A percentile compares a stretch with the other conserved stretches of the same genome.
Conservation (phyloP, 345 rosid genomes). For the Eucalyptus pauciflora region DNA sequence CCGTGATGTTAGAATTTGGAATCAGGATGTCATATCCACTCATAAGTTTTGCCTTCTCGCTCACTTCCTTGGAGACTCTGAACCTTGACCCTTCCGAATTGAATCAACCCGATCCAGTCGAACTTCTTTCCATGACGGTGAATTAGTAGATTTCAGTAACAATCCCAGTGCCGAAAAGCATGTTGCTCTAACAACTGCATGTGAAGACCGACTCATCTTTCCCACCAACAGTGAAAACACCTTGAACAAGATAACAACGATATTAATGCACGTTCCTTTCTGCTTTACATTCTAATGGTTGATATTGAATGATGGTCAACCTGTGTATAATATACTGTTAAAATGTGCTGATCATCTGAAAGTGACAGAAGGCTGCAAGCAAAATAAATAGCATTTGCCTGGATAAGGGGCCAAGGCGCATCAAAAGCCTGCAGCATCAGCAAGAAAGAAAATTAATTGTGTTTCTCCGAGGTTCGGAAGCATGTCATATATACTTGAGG, state of each 20-base stretch:
- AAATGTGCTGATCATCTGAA: constrained; percentile 67
- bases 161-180: constrained; percentile 68
- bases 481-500: background rate
- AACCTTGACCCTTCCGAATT: constrained; percentile 18
- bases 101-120: constrained; percentile 49
- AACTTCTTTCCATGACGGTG: constrained; percentile 46
- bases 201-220: constrained; percentile 68
- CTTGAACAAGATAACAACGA: constrained; percentile 9
- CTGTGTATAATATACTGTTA: constrained; percentile 65
- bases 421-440: constrained; percentile 67
- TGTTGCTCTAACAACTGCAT: constrained; percentile 75
- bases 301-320: constrained; percentile 13
- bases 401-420: constrained; percentile 86
- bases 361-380: constrained; percentile 73
- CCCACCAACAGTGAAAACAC: constrained; percentile 70
- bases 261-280: background rate
- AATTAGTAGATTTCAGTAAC: constrained; percentile 55
- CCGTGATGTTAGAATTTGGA: background rate
- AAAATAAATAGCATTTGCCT: constrained; percentile 89
- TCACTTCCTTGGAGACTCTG: constrained; percentile 2
- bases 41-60: background rate
- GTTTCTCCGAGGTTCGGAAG: background rate
- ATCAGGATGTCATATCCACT: background rate
- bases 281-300: background rate
- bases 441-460: background rate